Evolutionary conservation across 805 yeast species (phyloP).

Genomic region (Spathaspora passalidarum): DNA sequence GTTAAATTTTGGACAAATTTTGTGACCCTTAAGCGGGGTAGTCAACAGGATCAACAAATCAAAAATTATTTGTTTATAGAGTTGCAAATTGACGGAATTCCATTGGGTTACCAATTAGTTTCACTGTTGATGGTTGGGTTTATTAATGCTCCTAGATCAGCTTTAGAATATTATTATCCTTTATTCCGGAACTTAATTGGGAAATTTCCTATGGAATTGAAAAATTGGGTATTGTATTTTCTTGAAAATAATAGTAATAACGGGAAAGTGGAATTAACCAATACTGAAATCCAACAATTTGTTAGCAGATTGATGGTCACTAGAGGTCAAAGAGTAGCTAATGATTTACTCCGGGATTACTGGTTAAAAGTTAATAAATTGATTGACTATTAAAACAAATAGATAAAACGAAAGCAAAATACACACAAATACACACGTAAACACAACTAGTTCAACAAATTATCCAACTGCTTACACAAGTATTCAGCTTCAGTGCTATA

Average conservation of each 20-base stretch:
- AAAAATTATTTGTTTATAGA: slow-evolving; percentile 19
- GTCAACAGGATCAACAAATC: slow-evolving; percentile 38
- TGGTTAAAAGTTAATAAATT: slow-evolving; percentile 65
- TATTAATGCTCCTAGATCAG: slow-evolving; percentile 51
- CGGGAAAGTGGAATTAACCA: slow-evolving; percentile 14
- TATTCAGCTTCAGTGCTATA: slow-evolving; percentile 59
- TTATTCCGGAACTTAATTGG: slow-evolving; percentile 45
- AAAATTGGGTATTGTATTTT: slow-evolving; percentile 38
- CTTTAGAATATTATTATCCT: slow-evolving; percentile 55
- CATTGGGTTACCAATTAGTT: slow-evolving; percentile 24
- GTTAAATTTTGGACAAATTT: slow-evolving; percentile 55
- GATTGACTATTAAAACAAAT: slow-evolving; percentile 30
- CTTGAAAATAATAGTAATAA: slow-evolving; percentile 8
- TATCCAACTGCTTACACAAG: slow-evolving; percentile 46
- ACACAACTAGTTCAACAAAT: slow-evolving; percentile 12
- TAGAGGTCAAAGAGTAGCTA: slow-evolving; percentile 62
- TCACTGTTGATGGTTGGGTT: slow-evolving; percentile 30
- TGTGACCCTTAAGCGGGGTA: slow-evolving; percentile 45
- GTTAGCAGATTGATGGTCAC: slow-evolving; percentile 57
- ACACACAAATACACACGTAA: slow-evolving; percentile 1
- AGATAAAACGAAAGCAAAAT: slow-evolving; percentile 4
- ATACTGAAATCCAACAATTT: slow-evolving; percentile 38
- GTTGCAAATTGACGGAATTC: slow-evolving; percentile 5
- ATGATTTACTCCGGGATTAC: slow-evolving; percentile 55
- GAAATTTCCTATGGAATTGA: slow-evolving; percentile 47